Conservation (phyloP, 2,329 filamentous ascomycete species). For the Ciborinia camelliae region DNA sequence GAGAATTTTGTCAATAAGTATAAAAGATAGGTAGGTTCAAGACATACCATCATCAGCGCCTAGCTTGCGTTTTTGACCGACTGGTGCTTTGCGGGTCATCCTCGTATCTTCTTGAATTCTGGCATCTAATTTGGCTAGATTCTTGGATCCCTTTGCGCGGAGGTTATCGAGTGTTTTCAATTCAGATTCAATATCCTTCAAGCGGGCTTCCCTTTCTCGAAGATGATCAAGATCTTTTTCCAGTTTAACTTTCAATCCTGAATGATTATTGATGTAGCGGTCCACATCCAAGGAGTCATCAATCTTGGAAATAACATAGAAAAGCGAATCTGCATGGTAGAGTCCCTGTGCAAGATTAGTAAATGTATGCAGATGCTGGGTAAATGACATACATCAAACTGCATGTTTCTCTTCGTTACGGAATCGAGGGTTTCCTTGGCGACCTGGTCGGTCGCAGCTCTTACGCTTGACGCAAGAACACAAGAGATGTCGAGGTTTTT, state of each 20-base stretch:
- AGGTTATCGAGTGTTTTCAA: neutral
- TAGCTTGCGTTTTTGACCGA: neutral
- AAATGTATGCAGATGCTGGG: neutral
- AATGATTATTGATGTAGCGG: constrained; percentile 20
- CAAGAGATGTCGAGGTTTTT: constrained; percentile 25
- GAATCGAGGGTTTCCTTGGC: constrained; percentile 24
- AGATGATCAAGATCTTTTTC: neutral
- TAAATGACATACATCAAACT: constrained; percentile 21
- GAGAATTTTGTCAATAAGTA: neutral
- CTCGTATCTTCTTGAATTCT: neutral
- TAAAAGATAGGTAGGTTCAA: neutral
- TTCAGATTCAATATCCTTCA: neutral
- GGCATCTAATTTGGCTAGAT: neutral
- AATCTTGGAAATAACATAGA: constrained; percentile 26
- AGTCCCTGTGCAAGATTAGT: neutral
- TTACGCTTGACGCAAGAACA: constrained; percentile 21
- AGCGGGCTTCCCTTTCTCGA: neutral
- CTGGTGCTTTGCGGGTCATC: neutral
- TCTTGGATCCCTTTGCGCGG: neutral
- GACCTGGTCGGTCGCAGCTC: constrained; percentile 23
- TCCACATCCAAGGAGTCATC: constrained; percentile 21
- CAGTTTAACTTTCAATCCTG: constrained; percentile 1
- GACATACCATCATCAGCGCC: neutral
- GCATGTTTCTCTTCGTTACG: constrained; percentile 20
- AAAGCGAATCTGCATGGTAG: constrained; percentile 22